These are phyloP conservation scores for Aspergillus uvarum DNA, from an alignment of 2,329 filamentous ascomycete genomes.

Conservation along the genomic window DNA sequence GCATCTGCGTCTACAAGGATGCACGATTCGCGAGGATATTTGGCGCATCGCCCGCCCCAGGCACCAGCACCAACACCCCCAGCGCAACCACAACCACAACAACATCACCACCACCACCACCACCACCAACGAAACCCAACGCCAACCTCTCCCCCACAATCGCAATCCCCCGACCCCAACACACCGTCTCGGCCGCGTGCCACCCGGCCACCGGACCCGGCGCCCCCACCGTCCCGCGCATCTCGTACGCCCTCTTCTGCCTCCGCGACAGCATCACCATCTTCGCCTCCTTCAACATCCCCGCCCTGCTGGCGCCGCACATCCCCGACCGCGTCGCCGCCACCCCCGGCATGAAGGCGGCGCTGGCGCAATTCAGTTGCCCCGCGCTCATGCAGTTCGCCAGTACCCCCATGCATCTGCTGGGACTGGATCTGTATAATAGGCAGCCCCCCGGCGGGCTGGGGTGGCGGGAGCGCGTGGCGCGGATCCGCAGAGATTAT, in stretches of 20 bases:
- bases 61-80: slow-evolving; percentile 41
- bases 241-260: slow-evolving; percentile 77
- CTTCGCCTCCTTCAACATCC: slow-evolving; percentile 89
- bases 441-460: slow-evolving; percentile 49
- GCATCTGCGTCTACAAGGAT: slow-evolving; percentile 86
- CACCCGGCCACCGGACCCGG: slow-evolving; percentile 22
- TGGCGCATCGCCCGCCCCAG: slow-evolving; percentile 54
- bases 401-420: slow-evolving; percentile 79
- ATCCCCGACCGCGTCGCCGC: slow-evolving; percentile 57
- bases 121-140: not conserved
- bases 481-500: slow-evolving; percentile 73
- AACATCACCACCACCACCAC: too few relatives aligned
- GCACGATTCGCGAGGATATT: slow-evolving; percentile 81
- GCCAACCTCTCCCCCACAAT: slow-evolving; percentile 3
- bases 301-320: slow-evolving; percentile 70
- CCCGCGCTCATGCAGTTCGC: slow-evolving; percentile 76
- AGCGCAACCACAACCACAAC: slow-evolving; percentile 25
- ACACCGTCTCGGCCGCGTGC: slow-evolving; percentile 16
- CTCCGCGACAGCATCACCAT: slow-evolving; percentile 83
- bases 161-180: slow-evolving; percentile 10
- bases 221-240: slow-evolving; percentile 57
- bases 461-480: slow-evolving; percentile 61
- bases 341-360: slow-evolving; percentile 50
- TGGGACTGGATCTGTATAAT: slow-evolving; percentile 86
- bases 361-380: slow-evolving; percentile 74